Evolutionary conservation across 352 stramenopile genomes (phyloP), one percentile per base, ranked within the genome.

Genomic region (Phytophthora kernoviae): DNA sequence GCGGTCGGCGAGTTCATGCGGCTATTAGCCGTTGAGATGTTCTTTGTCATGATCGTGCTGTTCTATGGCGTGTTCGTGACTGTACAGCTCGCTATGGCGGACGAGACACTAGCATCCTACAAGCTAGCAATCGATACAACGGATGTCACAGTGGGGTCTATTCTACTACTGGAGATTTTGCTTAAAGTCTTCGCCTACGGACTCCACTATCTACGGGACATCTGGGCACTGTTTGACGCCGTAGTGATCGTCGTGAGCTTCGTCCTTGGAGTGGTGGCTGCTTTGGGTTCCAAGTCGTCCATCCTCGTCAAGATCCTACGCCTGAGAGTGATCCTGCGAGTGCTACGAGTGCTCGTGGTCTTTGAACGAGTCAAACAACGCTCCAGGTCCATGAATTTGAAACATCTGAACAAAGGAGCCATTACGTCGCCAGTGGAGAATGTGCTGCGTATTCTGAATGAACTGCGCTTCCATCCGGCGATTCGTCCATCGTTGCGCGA

Each of bases 11-110:
- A 90, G 51, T 94, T 93, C 58, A 92, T 96, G 81, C 80, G 79
- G 24, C 72, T 88, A 55, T 68, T 96, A 4, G 87, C 87, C 60
- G 87, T 96, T 21, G 84, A 96, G 62, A 58, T 94, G 21, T 96
- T 96, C 54, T 96, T 96, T 62, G 84, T 93, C 33, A 90, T 93
- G 70, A 91, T 94, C 63, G 82, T 96, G 49, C 74, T 96, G 22
- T 75, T 71, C 55, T 93, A 96, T 64, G 87, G 87, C 24, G 69
- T 88, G 33, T 94, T 96, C 43, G 87, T 94, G 62, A 74, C 91
- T 14, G 68, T 91, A 37, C 87, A 96, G 71, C 87, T 96, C 45
- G 81, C 81, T 0, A 82, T 96, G 73, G 78, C 65, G 21, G 81
- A 93, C 11, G 59, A 71, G 9, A 62, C 69, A 22, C 67, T 91